Evolutionary conservation across 2,329 filamentous ascomycete species (phyloP).

Genomic region (Dichotomopilus funicola): DNA sequence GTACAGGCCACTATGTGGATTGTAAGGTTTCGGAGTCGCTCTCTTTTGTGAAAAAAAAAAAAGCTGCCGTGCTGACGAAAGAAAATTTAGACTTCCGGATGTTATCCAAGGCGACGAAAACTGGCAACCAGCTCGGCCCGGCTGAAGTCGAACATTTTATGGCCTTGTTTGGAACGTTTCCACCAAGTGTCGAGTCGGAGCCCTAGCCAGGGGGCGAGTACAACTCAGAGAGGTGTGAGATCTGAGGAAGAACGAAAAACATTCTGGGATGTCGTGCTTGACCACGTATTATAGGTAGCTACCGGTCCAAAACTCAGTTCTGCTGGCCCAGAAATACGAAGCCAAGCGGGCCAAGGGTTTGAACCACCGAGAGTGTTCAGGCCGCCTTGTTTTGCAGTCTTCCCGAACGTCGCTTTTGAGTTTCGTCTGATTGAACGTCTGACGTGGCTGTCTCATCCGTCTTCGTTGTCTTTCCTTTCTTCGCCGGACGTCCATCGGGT

Average conservation of each 20-base stretch:
- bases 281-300: no score
- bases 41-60: not conserved
- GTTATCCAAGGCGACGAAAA: slow-evolving; percentile 27
- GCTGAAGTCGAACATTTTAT: slow-evolving; percentile 29
- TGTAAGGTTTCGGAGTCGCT: slow-evolving; percentile 25
- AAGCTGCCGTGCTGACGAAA: slow-evolving; percentile 1
- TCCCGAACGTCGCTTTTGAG: slow-evolving; percentile 26
- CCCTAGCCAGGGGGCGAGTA: slow-evolving; percentile 17
- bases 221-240: no score
- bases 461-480: slow-evolving; percentile 1
- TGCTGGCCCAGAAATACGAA: no score
- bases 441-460: not conserved
- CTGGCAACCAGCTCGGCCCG: slow-evolving; percentile 24
- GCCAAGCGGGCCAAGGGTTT: no score
- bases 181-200: slow-evolving; percentile 31
- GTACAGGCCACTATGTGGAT: slow-evolving; percentile 31
- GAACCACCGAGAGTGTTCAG: not conserved
- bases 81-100: slow-evolving; percentile 30
- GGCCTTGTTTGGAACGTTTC: slow-evolving; percentile 33
- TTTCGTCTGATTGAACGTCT: not conserved
- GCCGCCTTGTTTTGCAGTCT: slow-evolving; percentile 13
- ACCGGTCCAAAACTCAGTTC: no score
- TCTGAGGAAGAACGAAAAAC: no score
- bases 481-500: slow-evolving; percentile 2
- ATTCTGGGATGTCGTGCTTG: no score